These are phyloP conservation scores for Marsdenia floribunda DNA, from an alignment of 257 asterid species.

Conservation along the genomic window DNA sequence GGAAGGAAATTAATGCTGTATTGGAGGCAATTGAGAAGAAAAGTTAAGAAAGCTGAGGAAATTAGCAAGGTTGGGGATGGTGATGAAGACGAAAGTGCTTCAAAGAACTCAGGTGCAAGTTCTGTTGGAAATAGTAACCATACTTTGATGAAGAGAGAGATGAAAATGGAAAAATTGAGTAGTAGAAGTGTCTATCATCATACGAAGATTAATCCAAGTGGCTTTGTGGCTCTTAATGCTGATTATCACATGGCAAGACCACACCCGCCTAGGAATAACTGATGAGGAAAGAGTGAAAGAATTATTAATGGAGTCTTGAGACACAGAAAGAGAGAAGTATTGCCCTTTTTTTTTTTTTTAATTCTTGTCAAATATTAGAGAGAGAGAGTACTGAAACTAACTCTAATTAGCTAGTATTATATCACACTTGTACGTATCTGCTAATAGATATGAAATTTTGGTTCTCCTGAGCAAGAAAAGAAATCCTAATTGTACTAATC, in stretches of 20 bases:
- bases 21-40: neutral
- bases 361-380: neutral
- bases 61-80: neutral
- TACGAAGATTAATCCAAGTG: constrained; percentile 24
- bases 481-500: neutral
- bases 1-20: constrained; percentile 40
- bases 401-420: neutral
- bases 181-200: constrained; percentile 6
- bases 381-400: constrained; percentile 15
- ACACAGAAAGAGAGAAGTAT: neutral
- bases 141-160: constrained; percentile 14
- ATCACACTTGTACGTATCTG: constrained; percentile 31
- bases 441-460: constrained; percentile 21
- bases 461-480: constrained; percentile 11
- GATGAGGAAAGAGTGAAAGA: constrained; percentile 20
- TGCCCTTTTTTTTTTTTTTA: neutral
- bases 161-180: constrained; percentile 22
- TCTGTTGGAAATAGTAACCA: constrained; percentile 20
- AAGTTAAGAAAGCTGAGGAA: neutral
- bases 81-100: neutral
- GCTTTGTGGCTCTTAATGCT: constrained; percentile 43
- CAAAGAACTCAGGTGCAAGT: constrained; percentile 21
- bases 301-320: neutral
- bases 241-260: constrained; percentile 57
- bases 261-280: constrained; percentile 70